These are phyloP conservation scores for Patellifolia procumbens DNA, from an alignment of 179 eudicot species.

Conservation along the genomic window DNA sequence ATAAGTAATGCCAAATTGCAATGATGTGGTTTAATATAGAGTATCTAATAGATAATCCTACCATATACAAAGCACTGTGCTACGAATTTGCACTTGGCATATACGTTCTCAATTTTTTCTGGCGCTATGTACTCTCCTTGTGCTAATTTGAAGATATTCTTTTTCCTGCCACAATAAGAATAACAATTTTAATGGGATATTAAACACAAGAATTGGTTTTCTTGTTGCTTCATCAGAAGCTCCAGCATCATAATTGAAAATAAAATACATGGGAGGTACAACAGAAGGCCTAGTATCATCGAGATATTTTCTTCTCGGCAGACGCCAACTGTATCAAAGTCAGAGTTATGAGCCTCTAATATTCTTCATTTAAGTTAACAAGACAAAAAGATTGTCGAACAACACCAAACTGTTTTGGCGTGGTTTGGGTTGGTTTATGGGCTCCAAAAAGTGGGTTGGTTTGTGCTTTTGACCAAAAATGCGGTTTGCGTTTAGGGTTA, in stretches of 20 bases:
- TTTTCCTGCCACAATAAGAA: constrained; percentile 62
- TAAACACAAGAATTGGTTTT: neutral
- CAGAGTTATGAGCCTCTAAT: neutral
- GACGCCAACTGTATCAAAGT: neutral
- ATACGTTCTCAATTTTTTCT: constrained; percentile 95
- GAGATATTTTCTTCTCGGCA: neutral
- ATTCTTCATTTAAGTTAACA: neutral
- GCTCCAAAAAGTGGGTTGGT: too few species aligned
- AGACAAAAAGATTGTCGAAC: neutral
- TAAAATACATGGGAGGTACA: neutral
- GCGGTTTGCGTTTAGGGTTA: too few species aligned
- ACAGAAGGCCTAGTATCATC: neutral
- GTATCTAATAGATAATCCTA: constrained; percentile 35
- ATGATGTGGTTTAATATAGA: constrained; percentile 1
- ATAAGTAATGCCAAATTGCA: constrained; percentile 7
- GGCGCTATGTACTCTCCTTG: constrained; percentile 99
- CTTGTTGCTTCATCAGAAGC: neutral
- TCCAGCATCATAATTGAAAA: neutral
- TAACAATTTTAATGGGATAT: neutral
- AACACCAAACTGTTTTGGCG: too few species aligned
- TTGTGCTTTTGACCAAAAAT: too few species aligned
- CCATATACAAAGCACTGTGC: constrained; percentile 89
- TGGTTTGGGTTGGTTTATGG: too few species aligned
- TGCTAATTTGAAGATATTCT: constrained; percentile 95
- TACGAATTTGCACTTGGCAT: constrained; percentile 94